Evolutionary conservation across 139 green algal species (phyloP), one percentile per base, ranked within the genome.

Genomic region (Chlorella ohadii): DNA sequence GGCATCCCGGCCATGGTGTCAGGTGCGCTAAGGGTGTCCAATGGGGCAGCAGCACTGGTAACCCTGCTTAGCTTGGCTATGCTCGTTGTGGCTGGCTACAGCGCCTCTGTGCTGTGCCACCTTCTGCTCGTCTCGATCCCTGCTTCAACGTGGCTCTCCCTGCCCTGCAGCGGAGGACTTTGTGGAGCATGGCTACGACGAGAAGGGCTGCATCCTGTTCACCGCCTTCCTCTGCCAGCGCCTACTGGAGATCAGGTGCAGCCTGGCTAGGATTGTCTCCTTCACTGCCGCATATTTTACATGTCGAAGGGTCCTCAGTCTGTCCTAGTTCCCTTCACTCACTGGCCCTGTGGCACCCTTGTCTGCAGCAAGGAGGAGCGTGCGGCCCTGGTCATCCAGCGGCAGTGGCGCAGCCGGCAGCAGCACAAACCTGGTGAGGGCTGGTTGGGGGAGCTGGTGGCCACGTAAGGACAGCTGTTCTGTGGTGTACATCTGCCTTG

Each of bases 1-100:
- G 87, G 85, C 19, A 86, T 96, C 27, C 94, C 94, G 0, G 79
- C 90, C 33, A 94, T 97, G 88, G 85, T 97, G 64, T 87, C 85
- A 19, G 70, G 86, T 19, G 81, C 89, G 28, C 28, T 23, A 23
- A 57, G n/a, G n/a, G n/a, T n/a, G n/a, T n/a, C n/a, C n/a, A n/a
- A n/a, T n/a, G n/a, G n/a, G n/a, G n/a, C n/a, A n/a, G n/a, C n/a
- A n/a, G n/a, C n/a, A n/a, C n/a, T n/a, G n/a, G n/a, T n/a, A n/a
- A n/a, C n/a, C n/a, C n/a, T n/a, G n/a, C n/a, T n/a, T n/a, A n/a
- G n/a, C n/a, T n/a, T n/a, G n/a, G n/a, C n/a, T n/a, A n/a, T n/a
- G n/a, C n/a, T n/a, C n/a, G n/a, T n/a, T n/a, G n/a, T n/a, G n/a
- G n/a, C n/a, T n/a, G n/a, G n/a, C n/a, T n/a, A n/a, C n/a, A n/a